Conservation (phyloP, 2,329 filamentous ascomycete genomes). For the Thelonectria olida region DNA sequence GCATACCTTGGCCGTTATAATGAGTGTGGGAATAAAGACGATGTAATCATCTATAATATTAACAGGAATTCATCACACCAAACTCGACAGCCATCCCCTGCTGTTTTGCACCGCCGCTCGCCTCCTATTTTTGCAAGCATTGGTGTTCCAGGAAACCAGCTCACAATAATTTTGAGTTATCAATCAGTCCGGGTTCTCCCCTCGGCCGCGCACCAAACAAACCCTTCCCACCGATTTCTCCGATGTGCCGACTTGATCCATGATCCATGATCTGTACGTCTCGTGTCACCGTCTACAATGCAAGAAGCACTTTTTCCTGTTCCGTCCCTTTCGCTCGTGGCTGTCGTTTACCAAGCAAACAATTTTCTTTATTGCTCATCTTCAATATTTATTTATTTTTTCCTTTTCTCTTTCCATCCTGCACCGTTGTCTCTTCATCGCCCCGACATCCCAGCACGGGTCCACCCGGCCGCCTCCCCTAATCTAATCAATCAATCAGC, state of each 20-base stretch:
- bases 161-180: conserved; percentile 37
- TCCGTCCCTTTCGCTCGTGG: no score
- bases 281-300: no score
- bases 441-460: not conserved
- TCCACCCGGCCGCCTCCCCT: not conserved
- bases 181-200: conserved; percentile 32
- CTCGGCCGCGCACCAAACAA: not conserved
- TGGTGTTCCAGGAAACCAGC: not conserved
- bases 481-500: conserved; percentile 13
- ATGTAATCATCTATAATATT: no score
- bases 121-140: no score
- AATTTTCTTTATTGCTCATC: not conserved
- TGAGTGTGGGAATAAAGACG: no score
- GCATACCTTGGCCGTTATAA: no score
- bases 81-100: no score
- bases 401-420: not conserved
- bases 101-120: no score
- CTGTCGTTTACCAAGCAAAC: not conserved
- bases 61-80: no score
- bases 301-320: no score
- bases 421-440: not conserved
- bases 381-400: not conserved
- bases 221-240: not conserved
- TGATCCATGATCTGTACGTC: no score
- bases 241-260: not conserved